Evolutionary conservation across 83 land plant species (phyloP).

Genomic region (Picea abies): DNA sequence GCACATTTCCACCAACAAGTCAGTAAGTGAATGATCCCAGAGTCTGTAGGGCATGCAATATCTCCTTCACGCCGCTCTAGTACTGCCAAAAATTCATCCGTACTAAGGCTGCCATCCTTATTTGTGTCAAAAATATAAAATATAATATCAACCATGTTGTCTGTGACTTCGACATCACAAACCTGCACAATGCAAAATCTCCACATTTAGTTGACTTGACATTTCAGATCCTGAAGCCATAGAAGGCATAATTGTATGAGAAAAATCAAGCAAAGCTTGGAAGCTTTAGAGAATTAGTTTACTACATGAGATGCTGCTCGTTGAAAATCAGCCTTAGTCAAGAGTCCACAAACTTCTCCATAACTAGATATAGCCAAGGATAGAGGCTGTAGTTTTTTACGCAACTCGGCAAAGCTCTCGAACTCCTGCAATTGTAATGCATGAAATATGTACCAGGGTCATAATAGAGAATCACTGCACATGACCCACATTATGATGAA

Average conservation of each 20-base stretch:
- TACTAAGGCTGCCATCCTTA: conserved; percentile 78
- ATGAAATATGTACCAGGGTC: not conserved
- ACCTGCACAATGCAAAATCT: conserved; percentile 48
- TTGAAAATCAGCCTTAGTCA: conserved; percentile 65
- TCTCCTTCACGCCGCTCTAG: conserved; percentile 75
- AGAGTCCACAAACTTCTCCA: conserved; percentile 66
- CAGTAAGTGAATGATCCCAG: conserved; percentile 51
- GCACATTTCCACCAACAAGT: conserved; percentile 70
- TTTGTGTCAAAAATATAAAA: conserved; percentile 85
- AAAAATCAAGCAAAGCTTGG: not conserved
- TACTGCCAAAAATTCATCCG: conserved; percentile 79
- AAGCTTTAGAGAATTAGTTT: not conserved
- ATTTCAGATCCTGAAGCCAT: not conserved
- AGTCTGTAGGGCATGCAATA: conserved; percentile 47
- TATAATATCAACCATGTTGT: conserved; percentile 72
- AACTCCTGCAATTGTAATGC: conserved; percentile 46
- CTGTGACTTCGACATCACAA: conserved; percentile 59
- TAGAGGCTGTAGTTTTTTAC: conserved; percentile 51
- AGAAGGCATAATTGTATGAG: not conserved
- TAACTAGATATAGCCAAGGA: conserved; percentile 67
- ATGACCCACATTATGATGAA: not conserved
- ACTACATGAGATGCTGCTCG: conserved; percentile 63
- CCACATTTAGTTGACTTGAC: not conserved
- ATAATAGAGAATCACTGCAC: not conserved
- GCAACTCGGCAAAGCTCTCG: conserved; percentile 57